Base-by-base conservation (phyloP, 1,139 yeast species). In the Spathaspora jeffriesii region DNA sequence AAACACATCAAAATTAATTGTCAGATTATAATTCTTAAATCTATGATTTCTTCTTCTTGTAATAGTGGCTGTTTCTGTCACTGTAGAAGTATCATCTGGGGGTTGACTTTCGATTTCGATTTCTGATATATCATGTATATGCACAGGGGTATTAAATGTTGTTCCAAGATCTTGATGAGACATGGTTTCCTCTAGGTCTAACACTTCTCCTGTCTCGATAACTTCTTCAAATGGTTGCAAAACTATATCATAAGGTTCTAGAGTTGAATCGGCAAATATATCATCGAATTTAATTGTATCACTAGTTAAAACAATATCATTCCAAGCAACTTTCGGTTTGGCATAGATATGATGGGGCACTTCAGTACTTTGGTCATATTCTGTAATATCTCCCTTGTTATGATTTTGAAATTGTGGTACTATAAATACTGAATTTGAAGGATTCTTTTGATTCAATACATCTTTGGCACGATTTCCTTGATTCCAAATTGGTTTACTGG, bases 381-480 rank as follows among this genome's bases (percentile, higher is more conserved):
- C 11, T 6, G 2, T 2, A n/a, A 6, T 14, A 5, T 13, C 21
- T 27, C 18, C 27, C 9, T 28, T 20, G 17, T 7, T 17, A 43
- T 66, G 68, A 38, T 53, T 47, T 20, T 55, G 56, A 42, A 64
- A 65, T 44, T 66, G 70, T 1, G 71, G 71, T 3, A 50, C 47
- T 1, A 65, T 56, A 2, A 62, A 55, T 5, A 67, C 52, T 34
- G 64, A 62, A 49, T 64, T 53, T 3, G 68, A 56, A 0, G 64
- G 55, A 7, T 45, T 48, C 22, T 61, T 58, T 50, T 52, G 55
- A 42, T 59, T 59, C 40, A 62, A 49, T 6, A 66, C 45, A 20
- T 58, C 58, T 43, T 64, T 62, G 13, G 53, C 61, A 11, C 45
- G 43, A n/a, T 32, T 46, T 3, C 31, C 42, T 15, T 27, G 30